Percentiles rank a stretch among this genome's conserved stretches.
Evolutionary conservation across 306 rosid species (phyloP).

Genomic region (Cucurbita argyrosperma): DNA sequence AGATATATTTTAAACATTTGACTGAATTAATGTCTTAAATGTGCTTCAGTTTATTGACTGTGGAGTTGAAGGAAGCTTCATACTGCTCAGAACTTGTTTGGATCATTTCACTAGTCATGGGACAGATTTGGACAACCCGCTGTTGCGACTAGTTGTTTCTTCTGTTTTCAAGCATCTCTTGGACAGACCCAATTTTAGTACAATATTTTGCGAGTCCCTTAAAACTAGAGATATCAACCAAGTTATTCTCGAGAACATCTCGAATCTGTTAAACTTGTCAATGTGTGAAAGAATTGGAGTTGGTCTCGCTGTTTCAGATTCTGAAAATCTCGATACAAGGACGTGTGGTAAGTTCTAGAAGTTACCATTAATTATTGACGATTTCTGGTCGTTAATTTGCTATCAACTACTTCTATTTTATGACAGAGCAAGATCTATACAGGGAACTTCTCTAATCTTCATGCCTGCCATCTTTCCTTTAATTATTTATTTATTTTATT

Average conservation of each 20-base stretch:
- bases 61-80: constrained; percentile 71
- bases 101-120: constrained; percentile 39
- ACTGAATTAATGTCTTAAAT: constrained; percentile 10
- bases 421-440: background rate
- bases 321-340: constrained; percentile 65
- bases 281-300: constrained; percentile 53
- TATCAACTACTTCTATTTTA: background rate
- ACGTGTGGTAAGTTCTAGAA: constrained; percentile 40
- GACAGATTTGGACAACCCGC: constrained; percentile 36
- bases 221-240: constrained; percentile 50
- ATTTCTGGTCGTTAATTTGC: background rate
- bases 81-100: constrained; percentile 72
- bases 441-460: background rate
- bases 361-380: background rate
- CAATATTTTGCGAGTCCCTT: constrained; percentile 69
- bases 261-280: constrained; percentile 47
- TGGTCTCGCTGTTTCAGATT: constrained; percentile 83
- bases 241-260: constrained; percentile 41
- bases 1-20: background rate
- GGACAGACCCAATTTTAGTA: constrained; percentile 64
- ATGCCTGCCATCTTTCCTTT: background rate
- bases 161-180: constrained; percentile 52
- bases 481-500: background rate
- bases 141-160: constrained; percentile 33
- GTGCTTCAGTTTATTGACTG: constrained; percentile 50